A percentile compares a stretch with the other conserved stretches of the same genome.
These are phyloP conservation scores for Pseudocohnilembus persalinus DNA, from an alignment of 169 alveolate species.

Conservation along the genomic window DNA sequence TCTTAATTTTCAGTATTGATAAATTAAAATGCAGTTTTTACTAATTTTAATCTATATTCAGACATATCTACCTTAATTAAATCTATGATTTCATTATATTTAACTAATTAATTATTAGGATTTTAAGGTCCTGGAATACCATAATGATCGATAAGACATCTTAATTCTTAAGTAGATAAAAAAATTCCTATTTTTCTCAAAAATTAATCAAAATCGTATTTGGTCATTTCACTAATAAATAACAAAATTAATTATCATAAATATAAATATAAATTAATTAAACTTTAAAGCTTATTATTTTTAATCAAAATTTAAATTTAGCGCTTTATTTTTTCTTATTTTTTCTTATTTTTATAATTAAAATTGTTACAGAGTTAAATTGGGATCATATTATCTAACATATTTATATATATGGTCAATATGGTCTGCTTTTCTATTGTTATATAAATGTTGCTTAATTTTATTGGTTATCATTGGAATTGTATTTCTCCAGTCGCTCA, in stretches of 20 bases:
- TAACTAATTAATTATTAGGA: constrained; percentile 56
- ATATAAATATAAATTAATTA: too few species aligned
- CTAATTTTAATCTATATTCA: constrained; percentile 59
- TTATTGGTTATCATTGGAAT: not conserved
- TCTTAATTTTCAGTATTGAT: constrained; percentile 45
- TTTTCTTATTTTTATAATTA: not conserved
- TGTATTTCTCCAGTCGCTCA: not conserved
- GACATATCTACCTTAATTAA: constrained; percentile 53
- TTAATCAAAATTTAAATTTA: too few species aligned
- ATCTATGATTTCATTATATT: constrained; percentile 54
- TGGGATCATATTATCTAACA: not conserved
- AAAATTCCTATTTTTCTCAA: constrained; percentile 61
- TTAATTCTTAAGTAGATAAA: constrained; percentile 54
- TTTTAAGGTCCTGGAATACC: constrained; percentile 34
- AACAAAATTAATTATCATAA: not conserved
- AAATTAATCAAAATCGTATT: constrained; percentile 62
- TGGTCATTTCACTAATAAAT: not conserved
- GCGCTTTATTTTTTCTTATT: not conserved
- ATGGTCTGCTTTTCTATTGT: not conserved
- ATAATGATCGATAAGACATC: constrained; percentile 59
- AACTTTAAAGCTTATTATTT: not conserved
- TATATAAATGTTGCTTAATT: not conserved
- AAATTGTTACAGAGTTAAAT: too few species aligned
- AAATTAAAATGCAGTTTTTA: constrained; percentile 57
- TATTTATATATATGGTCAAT: too few species aligned